phyloP scores from a whole-genome alignment of 768 basidiomycete species.

The Strobilomyces echinocephalus region DNA sequence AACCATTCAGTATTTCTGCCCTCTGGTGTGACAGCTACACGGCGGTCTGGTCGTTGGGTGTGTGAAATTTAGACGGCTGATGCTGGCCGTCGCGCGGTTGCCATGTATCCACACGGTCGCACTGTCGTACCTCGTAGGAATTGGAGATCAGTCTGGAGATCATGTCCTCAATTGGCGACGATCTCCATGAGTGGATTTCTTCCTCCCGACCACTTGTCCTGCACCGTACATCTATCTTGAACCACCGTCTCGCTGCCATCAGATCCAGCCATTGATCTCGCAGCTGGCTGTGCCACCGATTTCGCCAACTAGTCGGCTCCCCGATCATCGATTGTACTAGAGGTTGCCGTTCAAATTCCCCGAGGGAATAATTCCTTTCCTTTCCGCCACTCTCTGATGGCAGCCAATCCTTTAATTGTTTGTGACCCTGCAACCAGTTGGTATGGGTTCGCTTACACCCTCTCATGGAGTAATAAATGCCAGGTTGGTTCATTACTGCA shows the following conservation, averaged over 20 bases:
- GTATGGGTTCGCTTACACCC: slow-evolving; percentile 26
- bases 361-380: slow-evolving; percentile 11
- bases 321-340: background rate
- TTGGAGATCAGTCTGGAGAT: slow-evolving; percentile 14
- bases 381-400: slow-evolving; percentile 19
- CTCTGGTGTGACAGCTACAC: too few relatives aligned
- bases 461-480: slow-evolving; percentile 38
- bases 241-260: slow-evolving; percentile 1
- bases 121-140: background rate
- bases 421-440: slow-evolving; percentile 11
- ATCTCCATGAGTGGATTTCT: background rate
- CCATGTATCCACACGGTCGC: slow-evolving; percentile 15
- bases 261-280: slow-evolving; percentile 6
- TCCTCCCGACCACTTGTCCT: slow-evolving; percentile 9
- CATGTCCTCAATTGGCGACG: slow-evolving; percentile 2
- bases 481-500: slow-evolving; percentile 35
- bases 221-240: background rate
- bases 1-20: too few relatives aligned
- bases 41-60: slow-evolving; percentile 19
- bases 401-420: slow-evolving; percentile 6
- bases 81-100: slow-evolving; percentile 1
- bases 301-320: background rate
- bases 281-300: slow-evolving; percentile 2
- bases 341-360: slow-evolving; percentile 1
- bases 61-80: slow-evolving; percentile 14